These are phyloP conservation scores for Suillus decipiens DNA, from an alignment of 768 basidiomycete genomes.

Conservation along the genomic window DNA sequence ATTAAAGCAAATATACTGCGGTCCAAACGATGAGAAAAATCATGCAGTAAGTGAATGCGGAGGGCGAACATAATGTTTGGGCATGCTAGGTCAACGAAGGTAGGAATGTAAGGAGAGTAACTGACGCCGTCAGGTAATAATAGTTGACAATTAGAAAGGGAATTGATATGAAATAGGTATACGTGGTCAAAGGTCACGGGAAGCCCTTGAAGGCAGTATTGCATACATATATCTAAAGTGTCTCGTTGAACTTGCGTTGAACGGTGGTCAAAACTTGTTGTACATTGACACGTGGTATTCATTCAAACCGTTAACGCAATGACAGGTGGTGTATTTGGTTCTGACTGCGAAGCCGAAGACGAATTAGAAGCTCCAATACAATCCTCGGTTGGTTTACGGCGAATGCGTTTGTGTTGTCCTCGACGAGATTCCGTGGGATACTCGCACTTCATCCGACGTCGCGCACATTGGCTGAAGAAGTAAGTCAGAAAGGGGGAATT, in stretches of 20 bases:
- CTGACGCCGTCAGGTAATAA: slow-evolving; percentile 9
- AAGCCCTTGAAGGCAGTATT: not conserved
- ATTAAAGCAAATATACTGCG: slow-evolving; percentile 6
- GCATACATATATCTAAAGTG: slow-evolving; percentile 4
- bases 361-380: slow-evolving; percentile 19
- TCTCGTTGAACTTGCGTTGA: not conserved
- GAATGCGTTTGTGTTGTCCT: slow-evolving; percentile 45
- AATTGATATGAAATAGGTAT: slow-evolving; percentile 4
- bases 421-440: slow-evolving; percentile 53
- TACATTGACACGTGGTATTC: slow-evolving; percentile 1
- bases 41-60: not conserved
- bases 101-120: slow-evolving; percentile 7
- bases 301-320: slow-evolving; percentile 4
- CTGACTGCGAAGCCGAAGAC: slow-evolving; percentile 1
- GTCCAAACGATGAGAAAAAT: not conserved
- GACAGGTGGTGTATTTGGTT: slow-evolving; percentile 1
- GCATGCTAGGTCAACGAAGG: not conserved
- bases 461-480: slow-evolving; percentile 45
- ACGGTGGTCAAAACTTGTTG: not conserved
- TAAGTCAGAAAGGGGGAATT: slow-evolving; percentile 19
- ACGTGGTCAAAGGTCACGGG: not conserved
- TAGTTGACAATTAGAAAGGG: slow-evolving; percentile 5
- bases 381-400: slow-evolving; percentile 31
- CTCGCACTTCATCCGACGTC: slow-evolving; percentile 46
- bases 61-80: not conserved